Evolutionary conservation across 2,329 filamentous ascomycete species (phyloP), one percentile per base, ranked within the genome.

Genomic region (Clonostachys sp.): DNA sequence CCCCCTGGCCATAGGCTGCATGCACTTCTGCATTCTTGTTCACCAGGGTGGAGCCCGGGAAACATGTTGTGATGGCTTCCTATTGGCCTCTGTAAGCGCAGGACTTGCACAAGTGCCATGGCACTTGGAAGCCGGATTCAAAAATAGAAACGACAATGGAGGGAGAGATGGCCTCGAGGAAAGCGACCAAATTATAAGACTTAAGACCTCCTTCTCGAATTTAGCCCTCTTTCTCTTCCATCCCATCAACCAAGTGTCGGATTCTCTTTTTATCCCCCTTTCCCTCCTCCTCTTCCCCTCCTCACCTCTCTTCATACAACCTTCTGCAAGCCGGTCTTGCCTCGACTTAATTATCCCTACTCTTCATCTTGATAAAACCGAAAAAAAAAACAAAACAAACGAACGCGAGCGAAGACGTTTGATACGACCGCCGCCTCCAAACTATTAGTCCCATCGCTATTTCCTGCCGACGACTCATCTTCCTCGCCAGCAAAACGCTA

Each of bases 301-400:
- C 62, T 60, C 60, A 59, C 58, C 55, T 45, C 30, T 48, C 51
- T 50, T 55, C 57, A 51, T 57, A 56, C 57, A 58, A 50, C 56
- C 55, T 57, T 54, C 55, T 30, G 74, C 77, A 80, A 81, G 77
- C 78, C 62, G 78, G 78, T 68, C 78, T 82, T 81, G 77, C 75
- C 76, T 67, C 61, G 63, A 74, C 68, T 70, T 67, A 69, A 67
- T 71, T 75, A 72, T 67, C 78, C 46, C 35, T 48, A 24, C n/a
- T 34, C 20, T n/a, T 12, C 40, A n/a, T 24, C 30, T 20, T 30
- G 13, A 39, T 14, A 18, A 24, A 17, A 35, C 20, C 42, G 41
- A 39, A 72, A 67, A 18, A 18, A 71, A 71, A 16, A 55, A 48
- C 46, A 48, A 51, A 55, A 44, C 43, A 56, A 53, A 62, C 63